Evolutionary conservation across 148 eudicot species (phyloP).

Genomic region (Chenopodium formosanum): DNA sequence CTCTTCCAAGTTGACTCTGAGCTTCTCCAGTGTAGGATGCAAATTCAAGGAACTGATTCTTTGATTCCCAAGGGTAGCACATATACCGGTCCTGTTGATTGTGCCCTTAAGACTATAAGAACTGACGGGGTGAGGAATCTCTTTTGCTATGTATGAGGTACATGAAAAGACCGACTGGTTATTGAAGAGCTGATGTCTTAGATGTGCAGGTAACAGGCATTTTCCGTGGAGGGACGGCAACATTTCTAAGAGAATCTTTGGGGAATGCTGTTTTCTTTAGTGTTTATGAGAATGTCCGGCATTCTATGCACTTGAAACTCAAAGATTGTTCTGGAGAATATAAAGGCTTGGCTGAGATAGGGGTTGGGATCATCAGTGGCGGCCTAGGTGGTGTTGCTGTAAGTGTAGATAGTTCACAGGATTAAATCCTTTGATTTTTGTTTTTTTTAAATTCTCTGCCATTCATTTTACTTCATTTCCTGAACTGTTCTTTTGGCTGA

Average conservation of each 20-base stretch:
- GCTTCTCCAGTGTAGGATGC: constrained; percentile 94
- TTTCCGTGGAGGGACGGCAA: constrained; percentile 83
- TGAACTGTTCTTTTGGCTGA: constrained; percentile 7
- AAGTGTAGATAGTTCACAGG: constrained; percentile 30
- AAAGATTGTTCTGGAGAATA: constrained; percentile 43
- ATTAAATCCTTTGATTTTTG: not conserved
- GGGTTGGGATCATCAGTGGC: constrained; percentile 81
- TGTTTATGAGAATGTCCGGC: constrained; percentile 71
- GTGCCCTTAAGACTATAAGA: constrained; percentile 67
- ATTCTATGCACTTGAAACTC: constrained; percentile 57
- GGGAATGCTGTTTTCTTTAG: constrained; percentile 81
- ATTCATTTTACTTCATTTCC: not conserved
- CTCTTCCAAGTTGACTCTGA: constrained; percentile 29
- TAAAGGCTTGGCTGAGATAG: constrained; percentile 58
- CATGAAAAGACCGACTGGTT: constrained; percentile 9
- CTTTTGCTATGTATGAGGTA: not conserved
- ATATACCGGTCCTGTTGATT: constrained; percentile 68
- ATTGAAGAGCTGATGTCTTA: constrained; percentile 26
- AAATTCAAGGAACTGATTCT: constrained; percentile 88
- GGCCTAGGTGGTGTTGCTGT: constrained; percentile 91
- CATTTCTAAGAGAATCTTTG: constrained; percentile 75
- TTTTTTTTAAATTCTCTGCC: not conserved
- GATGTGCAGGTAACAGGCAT: constrained; percentile 68
- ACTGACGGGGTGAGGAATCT: constrained; percentile 67
- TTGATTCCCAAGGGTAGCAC: constrained; percentile 52